A percentile compares a stretch with the other conserved stretches of the same genome.
phyloP scores from a whole-genome alignment of 2,329 filamentous ascomycete species.

The Lecanicillium sp. region DNA sequence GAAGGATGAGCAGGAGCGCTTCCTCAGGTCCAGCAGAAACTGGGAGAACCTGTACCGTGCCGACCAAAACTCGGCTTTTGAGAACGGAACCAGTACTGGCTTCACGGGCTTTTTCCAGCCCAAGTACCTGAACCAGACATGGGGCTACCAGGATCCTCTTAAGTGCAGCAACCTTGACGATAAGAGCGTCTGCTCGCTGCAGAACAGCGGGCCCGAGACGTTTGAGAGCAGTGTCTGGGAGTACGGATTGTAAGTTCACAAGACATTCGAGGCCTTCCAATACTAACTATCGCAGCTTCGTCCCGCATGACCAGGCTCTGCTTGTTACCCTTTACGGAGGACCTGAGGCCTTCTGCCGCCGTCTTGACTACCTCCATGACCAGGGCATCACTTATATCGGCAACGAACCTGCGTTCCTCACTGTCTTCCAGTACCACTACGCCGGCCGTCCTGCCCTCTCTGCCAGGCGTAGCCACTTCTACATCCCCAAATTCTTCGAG shows the following conservation, averaged over 20 bases:
- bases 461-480: constrained; percentile 51
- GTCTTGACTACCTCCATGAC: constrained; percentile 60
- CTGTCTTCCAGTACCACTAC: constrained; percentile 65
- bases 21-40: constrained; percentile 52
- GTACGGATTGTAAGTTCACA: constrained; percentile 56
- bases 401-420: constrained; percentile 55
- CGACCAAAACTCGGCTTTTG: constrained; percentile 48
- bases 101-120: constrained; percentile 68
- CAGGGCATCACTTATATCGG: constrained; percentile 60
- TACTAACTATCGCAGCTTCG: constrained; percentile 31
- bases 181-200: constrained; percentile 52
- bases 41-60: constrained; percentile 62
- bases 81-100: constrained; percentile 53
- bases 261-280: background rate
- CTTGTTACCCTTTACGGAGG: constrained; percentile 58
- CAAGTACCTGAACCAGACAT: constrained; percentile 60
- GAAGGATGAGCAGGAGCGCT: constrained; percentile 51
- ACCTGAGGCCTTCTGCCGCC: constrained; percentile 46
- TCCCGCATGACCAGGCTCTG: constrained; percentile 46
- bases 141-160: constrained; percentile 62
- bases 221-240: constrained; percentile 70
- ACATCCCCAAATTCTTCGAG: constrained; percentile 60
- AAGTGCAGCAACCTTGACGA: constrained; percentile 52
- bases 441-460: constrained; percentile 55
- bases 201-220: constrained; percentile 59